Evolutionary conservation across 78 protist species (phyloP).

Genomic region (Trichosphaerium sp.): DNA sequence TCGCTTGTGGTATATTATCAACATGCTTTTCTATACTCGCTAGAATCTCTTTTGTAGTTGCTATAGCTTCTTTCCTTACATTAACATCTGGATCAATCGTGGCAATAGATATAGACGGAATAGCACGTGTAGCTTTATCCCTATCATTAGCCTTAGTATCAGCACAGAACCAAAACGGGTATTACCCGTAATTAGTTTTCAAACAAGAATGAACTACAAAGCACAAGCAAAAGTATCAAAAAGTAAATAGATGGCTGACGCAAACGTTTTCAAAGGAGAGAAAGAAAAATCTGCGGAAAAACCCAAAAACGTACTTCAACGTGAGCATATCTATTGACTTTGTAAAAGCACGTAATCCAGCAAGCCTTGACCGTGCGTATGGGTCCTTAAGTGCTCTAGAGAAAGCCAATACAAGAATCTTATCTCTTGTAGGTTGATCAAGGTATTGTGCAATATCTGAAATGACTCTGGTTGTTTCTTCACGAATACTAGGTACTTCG

Average conservation of each 20-base stretch:
- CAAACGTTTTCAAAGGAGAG: constrained; percentile 17
- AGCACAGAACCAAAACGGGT: not conserved
- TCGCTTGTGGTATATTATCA: too few relatives aligned
- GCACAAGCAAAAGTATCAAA: too few relatives aligned
- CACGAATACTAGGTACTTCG: constrained; percentile 59
- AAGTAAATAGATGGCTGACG: constrained; percentile 13
- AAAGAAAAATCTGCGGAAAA: not conserved
- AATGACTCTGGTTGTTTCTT: constrained; percentile 50
- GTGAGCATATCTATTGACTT: too few relatives aligned
- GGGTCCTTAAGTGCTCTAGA: constrained; percentile 61
- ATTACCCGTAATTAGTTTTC: constrained; percentile 25
- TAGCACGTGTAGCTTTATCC: too few relatives aligned
- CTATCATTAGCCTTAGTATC: not conserved
- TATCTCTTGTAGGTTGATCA: constrained; percentile 13
- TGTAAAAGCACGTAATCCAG: constrained; percentile 53
- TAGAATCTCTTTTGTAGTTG: too few relatives aligned
- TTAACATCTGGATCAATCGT: too few relatives aligned
- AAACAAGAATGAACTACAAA: too few relatives aligned
- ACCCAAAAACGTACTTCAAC: not conserved
- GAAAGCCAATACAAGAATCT: constrained; percentile 64
- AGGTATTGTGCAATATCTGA: not conserved
- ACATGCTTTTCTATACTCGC: too few relatives aligned
- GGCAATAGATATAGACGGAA: too few relatives aligned
- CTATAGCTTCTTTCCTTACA: too few relatives aligned
- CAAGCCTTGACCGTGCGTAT: constrained; percentile 40